Base-by-base conservation (phyloP, 108 stramenopile genomes). In the Nitzschia inconspicua region DNA sequence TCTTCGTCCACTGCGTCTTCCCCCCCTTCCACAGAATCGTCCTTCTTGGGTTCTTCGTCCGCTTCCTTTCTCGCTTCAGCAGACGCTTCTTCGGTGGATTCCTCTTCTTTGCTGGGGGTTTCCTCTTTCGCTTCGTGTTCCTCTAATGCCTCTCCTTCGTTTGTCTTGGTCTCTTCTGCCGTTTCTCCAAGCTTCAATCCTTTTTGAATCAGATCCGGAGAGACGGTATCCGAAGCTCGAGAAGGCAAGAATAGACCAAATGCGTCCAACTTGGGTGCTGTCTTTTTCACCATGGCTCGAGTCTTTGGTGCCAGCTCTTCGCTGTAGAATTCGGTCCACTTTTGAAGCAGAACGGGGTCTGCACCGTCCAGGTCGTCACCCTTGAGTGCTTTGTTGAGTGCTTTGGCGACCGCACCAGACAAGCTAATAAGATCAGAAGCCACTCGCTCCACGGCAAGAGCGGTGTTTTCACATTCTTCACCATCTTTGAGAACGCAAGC, bases 281-380 rank as follows among this genome's bases (percentile, higher is more conserved):
- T 86, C 60, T 76, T 87, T 77, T 94, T 91, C 20, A 91, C 77
- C 85, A 94, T 87, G 32, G 77, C 49, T 53, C 79, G 79, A 22
- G 93, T 87, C 60, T 91, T 80, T 3, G 89, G 89, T 35, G 86
- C 56, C 34, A 91, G 56, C 34, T 89, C 85, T 57, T 88, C 78
- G 23, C 78, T 71, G 61, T 94, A 94, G 60, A 94, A 89, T 36
- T 84, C 80, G 60, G 89, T 91, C 93, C 93, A 94, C 60, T 77
- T 71, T 60, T 76, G 82, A 22, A 91, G 51, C 28, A 89, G 47
- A 32, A 42, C 79, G 16, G 74, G 74, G 37, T 84, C 76, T 29
- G 79, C 82, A 24, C 64, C 80, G 36, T 75, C 58, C 52, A 60
- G 37, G 28, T 52, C 49, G 47, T 78, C 65, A 46, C 73, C 54